phyloP scores from a whole-genome alignment of 2,329 filamentous ascomycete species.

The Xylariaceae sp. region DNA sequence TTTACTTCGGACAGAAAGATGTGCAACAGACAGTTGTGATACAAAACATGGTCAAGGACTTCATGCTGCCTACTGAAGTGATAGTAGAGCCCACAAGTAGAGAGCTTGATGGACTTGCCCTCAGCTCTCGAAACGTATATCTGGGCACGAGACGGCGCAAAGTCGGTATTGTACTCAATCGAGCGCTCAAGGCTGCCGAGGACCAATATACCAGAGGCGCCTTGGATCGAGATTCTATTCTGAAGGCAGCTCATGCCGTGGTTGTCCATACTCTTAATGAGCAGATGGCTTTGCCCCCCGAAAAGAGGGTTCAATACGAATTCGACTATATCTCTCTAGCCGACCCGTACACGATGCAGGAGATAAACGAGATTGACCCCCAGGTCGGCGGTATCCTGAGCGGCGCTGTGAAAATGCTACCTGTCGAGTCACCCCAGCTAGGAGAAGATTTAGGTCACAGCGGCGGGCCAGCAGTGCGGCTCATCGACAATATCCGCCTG shows the following conservation, averaged over 20 bases:
- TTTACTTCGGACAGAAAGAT: conserved; percentile 97
- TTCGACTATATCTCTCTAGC: conserved; percentile 91
- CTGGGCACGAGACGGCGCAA: conserved; percentile 70
- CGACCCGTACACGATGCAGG: conserved; percentile 77
- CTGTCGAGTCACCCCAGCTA: conserved; percentile 63
- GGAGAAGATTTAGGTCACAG: conserved; percentile 73
- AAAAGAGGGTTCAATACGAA: conserved; percentile 67
- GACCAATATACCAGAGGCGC: conserved; percentile 53
- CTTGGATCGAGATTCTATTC: conserved; percentile 58
- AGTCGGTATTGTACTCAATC: conserved; percentile 68
- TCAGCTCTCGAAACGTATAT: conserved; percentile 93
- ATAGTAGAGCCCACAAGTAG: conserved; percentile 70
- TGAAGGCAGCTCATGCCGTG: conserved; percentile 65
- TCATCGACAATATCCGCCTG: conserved; percentile 97
- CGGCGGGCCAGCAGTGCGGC: conserved; percentile 69
- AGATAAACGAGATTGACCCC: conserved; percentile 67
- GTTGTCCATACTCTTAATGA: conserved; percentile 49
- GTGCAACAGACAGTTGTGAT: conserved; percentile 94
- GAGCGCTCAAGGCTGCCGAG: conserved; percentile 68
- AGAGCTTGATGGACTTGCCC: conserved; percentile 76
- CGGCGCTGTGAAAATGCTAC: conserved; percentile 84
- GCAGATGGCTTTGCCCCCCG: conserved; percentile 57
- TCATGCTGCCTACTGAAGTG: conserved; percentile 73
- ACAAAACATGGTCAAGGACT: conserved; percentile 79
- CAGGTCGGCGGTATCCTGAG: conserved; percentile 76